Evolutionary conservation across 2,329 filamentous ascomycete genomes (phyloP), one percentile per base, ranked within the genome.

Genomic region (Venturia oleaginea): DNA sequence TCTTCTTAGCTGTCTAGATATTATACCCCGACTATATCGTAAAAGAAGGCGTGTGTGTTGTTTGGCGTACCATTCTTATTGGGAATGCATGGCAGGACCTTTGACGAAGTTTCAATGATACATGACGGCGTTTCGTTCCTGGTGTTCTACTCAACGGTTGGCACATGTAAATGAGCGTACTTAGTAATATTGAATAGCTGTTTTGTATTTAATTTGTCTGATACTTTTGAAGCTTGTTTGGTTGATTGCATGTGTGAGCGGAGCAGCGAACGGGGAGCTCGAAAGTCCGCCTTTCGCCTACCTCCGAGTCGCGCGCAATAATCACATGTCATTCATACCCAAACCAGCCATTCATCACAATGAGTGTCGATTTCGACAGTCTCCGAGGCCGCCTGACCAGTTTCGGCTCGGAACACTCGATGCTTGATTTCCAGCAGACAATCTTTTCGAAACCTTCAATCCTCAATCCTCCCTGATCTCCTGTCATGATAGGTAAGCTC

Each of bases 401-500:
- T 11, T 54, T 32, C 7, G 27, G 19, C 17, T 34, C 19, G 24
- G 51, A 55, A 55, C 3, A 34, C 51, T 34, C 51, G 17, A 57
- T 57, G 51, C 51, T 57, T 7, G 24, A 57, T 15, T 11, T 34
- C 46, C 46, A 51, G 30, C 51, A n/a, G 19, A 2, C 51, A 32
- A 57, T 57, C 51, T 37, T 17, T 34, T 57, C 11, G 30, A 57
- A 57, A 57, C 51, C 7, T 17, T 19, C 34, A 32, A 8, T 57
- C 30, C 51, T 57, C 30, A 37, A 57, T 57, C 51, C 51, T 34
- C 51, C 51, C 17, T 57, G 51, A 57, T n/a, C 19, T 34, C 30
- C 22, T 27, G 51, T n/a, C 51, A 57, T 57, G 51, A 57, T 57
- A 57, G 51, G 51, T 57, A 57, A n/a, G n/a, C 19, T 15, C 17